phyloP scores from a whole-genome alignment of 768 basidiomycete genomes.

The Hydnomerulius pinastri region DNA sequence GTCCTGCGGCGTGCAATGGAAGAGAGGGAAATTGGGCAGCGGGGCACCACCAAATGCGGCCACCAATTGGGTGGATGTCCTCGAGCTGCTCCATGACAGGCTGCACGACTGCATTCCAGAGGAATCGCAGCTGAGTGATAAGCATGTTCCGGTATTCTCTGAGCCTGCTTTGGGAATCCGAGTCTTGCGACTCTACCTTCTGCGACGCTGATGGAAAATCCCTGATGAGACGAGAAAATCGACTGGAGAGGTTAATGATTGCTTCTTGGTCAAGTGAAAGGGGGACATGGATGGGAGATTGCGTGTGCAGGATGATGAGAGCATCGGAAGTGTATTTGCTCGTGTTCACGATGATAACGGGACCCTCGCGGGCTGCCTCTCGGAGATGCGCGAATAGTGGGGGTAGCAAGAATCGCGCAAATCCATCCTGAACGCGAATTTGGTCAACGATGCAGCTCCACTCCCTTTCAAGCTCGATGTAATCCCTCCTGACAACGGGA shows the following conservation, averaged over 20 bases:
- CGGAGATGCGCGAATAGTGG: slow-evolving; percentile 15
- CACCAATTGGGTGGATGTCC: slow-evolving; percentile 2
- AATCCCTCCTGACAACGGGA: not conserved
- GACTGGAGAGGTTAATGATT: not conserved
- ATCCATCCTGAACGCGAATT: slow-evolving; percentile 19
- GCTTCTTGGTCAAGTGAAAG: not conserved
- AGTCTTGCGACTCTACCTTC: not conserved
- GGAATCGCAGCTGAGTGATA: slow-evolving; percentile 5
- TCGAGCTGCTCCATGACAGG: slow-evolving; percentile 11
- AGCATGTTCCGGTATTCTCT: not conserved
- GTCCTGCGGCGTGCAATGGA: slow-evolving; percentile 23
- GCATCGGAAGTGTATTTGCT: slow-evolving; percentile 33
- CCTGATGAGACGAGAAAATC: not conserved
- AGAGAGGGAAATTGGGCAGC: slow-evolving; percentile 8
- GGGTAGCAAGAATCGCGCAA: slow-evolving; percentile 31
- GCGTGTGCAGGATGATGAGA: slow-evolving; percentile 20
- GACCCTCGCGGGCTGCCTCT: slow-evolving; percentile 22
- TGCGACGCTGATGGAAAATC: not conserved
- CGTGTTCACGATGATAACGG: slow-evolving; percentile 37
- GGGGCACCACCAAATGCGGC: slow-evolving; percentile 17
- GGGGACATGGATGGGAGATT: slow-evolving; percentile 5
- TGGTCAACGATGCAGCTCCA: slow-evolving; percentile 15
- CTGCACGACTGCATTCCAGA: slow-evolving; percentile 22
- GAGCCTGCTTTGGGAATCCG: not conserved
- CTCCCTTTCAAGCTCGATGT: slow-evolving; percentile 1